phyloP scores from a whole-genome alignment of 306 rosid species.

The Pyrus communis region DNA sequence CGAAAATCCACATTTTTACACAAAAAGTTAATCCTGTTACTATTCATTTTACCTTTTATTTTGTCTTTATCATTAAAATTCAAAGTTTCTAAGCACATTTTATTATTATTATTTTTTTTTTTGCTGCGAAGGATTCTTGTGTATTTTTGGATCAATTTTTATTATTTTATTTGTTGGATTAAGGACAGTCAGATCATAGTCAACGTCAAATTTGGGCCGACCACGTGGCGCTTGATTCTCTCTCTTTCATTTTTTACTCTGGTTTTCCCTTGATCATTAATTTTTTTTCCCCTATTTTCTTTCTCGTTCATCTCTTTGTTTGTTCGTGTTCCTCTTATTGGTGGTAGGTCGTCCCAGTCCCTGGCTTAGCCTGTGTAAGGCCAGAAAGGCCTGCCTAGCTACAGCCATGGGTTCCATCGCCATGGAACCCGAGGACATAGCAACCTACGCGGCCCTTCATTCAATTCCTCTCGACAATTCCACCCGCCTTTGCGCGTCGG shows the following conservation, averaged over 20 bases:
- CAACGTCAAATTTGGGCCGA: not conserved
- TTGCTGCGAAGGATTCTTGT: no score
- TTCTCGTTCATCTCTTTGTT: not conserved
- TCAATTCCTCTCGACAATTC: not conserved
- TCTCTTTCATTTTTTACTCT: not conserved
- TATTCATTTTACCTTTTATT: no score
- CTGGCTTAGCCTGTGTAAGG: not conserved
- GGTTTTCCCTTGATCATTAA: not conserved
- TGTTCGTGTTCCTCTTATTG: not conserved
- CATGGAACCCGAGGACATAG: conserved; percentile 9
- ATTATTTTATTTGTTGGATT: no score
- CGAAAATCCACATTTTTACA: no score
- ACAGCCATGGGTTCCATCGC: conserved; percentile 4
- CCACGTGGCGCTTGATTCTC: not conserved
- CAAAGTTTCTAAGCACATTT: no score
- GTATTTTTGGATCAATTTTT: no score
- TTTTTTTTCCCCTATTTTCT: not conserved
- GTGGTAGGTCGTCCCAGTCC: not conserved
- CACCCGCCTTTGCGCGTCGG: conserved; percentile 4
- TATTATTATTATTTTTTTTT: no score
- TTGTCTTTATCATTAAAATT: no score
- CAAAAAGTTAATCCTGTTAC: no score
- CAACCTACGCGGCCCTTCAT: not conserved
- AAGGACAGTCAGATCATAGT: not conserved
- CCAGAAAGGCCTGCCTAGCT: not conserved